Base-by-base conservation (phyloP, 805 yeast genomes). In the Teunomyces pallodes region DNA sequence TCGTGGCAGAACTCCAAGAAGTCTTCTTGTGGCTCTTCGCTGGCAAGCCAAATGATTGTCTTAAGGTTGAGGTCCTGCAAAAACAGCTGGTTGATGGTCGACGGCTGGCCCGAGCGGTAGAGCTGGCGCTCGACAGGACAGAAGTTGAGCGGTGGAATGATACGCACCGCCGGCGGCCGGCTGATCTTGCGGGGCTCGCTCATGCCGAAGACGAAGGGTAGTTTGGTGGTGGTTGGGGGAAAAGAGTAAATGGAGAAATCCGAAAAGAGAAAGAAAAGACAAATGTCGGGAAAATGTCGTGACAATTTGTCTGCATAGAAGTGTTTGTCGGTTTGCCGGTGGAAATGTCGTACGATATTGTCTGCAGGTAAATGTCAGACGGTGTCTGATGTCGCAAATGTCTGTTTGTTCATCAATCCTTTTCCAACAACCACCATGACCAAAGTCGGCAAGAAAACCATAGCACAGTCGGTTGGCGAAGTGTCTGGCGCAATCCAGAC, bases 131-230 rank as follows among this genome's bases (percentile, higher is more conserved):
- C 98, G 10, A 94, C 98, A 0, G 98, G 97, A 54, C 97, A 87
- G 65, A 92, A 92, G 67, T 94, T 94, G 54, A 91, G 69, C 0
- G 99, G 99, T 2, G 99, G 99, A 3, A 94, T 91, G 20, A 89
- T 84, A 40, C 90, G 69, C 53, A 80, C 69, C 35, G 74, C 63
- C 6, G 94, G 92, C 0, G 88, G 82, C 29, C 72, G 69, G 5
- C 64, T 58, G 27, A 72, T 60, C 46, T 56, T 63, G 16, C 53
- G 32, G 9, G 10, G 27, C 27, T 30, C 43, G n/a, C 29, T 14
- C 32, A 28, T 28, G 29, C 14, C 28, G 14, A 26, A n/a, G 12
- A 20, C 6, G 2, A 5, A 8, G 41, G 17, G n/a, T 20, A 8
- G 7, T 17, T 17, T 26, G 12, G 29, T 10, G 41, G 4, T 17